Evolutionary conservation across 2,329 filamentous ascomycete species (phyloP), one percentile per base, ranked within the genome.

Genomic region (Ophiocordyceps camponoti-saundersi): DNA sequence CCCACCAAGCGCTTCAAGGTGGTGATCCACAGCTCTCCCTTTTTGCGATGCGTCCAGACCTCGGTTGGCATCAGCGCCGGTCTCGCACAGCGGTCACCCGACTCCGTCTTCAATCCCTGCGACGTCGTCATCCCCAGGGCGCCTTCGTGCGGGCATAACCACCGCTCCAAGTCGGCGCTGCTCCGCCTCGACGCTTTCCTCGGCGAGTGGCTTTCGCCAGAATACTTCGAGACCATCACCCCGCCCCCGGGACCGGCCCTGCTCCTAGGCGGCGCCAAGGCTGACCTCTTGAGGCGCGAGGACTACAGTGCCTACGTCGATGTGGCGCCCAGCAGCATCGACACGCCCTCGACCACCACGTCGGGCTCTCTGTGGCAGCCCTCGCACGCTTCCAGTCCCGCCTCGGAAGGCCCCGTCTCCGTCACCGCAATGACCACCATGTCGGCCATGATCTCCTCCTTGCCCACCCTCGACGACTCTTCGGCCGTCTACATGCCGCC

Each of bases 211-310:
- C 72, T 96, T 29, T 85, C 84, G 2, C 86, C 88, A 1, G 82
- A 89, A 58, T 98, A 98, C 62, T 98, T 90, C 57, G 88, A 95
- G 51, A 75, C 84, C 46, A 95, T 95, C 52, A 90, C 85, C 0
- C 85, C 88, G 3, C 92, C 92, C 12, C 92, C 92, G 0, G 78
- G 79, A 42, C 90, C 87, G 3, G 77, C 82, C 4, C 75, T 92
- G 65, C 93, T 98, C 86, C 71, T 96, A 3, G 84, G 85, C 23
- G 78, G 79, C 40, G 90, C 92, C 29, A 96, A 95, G 63, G 85
- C 85, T 22, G 86, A 93, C 56, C 68, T 98, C 3, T 69, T 95
- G 44, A 77, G 82, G 47, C 76, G 82, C 42, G 85, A 85, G 48
- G 83, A 92, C 55, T 77, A 80, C 52, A 69, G 66, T 48, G 67